These are phyloP conservation scores for Cyclotella choctawhatcheeana DNA, from an alignment of 108 stramenopile genomes.

Conservation along the genomic window DNA sequence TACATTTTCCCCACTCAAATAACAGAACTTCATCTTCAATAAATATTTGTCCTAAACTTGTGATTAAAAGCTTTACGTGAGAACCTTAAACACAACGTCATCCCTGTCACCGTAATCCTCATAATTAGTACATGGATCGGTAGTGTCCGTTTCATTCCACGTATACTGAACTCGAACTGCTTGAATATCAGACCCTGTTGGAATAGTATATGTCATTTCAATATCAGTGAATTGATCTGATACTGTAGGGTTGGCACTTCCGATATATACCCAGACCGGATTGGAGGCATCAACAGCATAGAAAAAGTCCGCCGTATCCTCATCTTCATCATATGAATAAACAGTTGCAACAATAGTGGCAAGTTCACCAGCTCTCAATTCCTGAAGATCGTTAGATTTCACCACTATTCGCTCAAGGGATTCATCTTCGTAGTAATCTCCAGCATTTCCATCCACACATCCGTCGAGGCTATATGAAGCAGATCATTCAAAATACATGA, in stretches of 20 bases:
- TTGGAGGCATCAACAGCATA: slow-evolving; percentile 15
- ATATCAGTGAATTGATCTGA: not conserved
- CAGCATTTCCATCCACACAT: no score
- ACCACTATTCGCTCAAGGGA: slow-evolving; percentile 31
- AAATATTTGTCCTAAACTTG: no score
- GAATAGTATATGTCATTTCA: not conserved
- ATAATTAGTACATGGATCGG: not conserved
- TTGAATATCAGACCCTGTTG: not conserved
- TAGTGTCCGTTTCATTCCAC: not conserved
- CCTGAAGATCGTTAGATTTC: not conserved
- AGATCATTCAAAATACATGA: no score
- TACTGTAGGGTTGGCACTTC: not conserved
- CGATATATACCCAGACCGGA: slow-evolving; percentile 20
- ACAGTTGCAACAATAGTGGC: slow-evolving; percentile 15
- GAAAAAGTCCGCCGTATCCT: slow-evolving; percentile 17
- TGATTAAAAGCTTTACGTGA: no score
- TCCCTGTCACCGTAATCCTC: slow-evolving; percentile 7
- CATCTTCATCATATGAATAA: not conserved
- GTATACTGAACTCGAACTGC: slow-evolving; percentile 4
- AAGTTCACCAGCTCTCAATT: not conserved
- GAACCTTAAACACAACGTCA: not conserved
- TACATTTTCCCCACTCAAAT: no score
- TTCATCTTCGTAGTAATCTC: slow-evolving; percentile 19
- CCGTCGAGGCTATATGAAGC: no score
- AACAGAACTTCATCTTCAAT: no score